Evolutionary conservation across 139 green algal species (phyloP), one percentile per base, ranked within the genome.

Genomic region (Chlorella sp.): DNA sequence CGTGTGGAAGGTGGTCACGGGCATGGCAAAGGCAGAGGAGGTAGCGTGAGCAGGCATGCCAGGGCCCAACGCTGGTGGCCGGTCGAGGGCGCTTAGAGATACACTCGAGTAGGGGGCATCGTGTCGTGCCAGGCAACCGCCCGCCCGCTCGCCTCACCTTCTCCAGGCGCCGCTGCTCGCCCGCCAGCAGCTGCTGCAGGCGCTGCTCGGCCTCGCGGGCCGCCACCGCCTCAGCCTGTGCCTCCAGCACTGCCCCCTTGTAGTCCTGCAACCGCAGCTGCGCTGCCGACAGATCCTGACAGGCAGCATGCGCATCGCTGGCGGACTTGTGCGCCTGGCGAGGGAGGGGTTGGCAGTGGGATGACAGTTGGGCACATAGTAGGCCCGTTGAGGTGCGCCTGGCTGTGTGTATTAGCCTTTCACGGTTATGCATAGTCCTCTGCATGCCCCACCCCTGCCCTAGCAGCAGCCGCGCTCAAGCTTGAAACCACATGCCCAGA

Each of bases 121-220:
- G 9, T 57, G 48, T 57, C 48, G 9, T 57, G 48, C 48, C 48
- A 57, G 48, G 48, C 48, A 9, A 9, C 64, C 64, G 64, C 64
- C 64, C 64, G 64, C 30, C 75, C 37, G 75, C 21, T 39, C 19
- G 0, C 14, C 83, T 28, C 83, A 80, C 83, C 85, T 89, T 89
- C 11, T 91, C 76, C 12, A 36, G 9, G 15, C 88, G 81, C 81
- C 76, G 69, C 82, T 81, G 57, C 82, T 91, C 88, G 28, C 39
- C 78, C 42, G 78, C 88, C 69, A 91, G 80, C 88, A 88, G 88
- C 61, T 88, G 60, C 75, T 88, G 57, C 78, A 57, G 42, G 32
- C 78, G 39, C 30, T 76, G 83, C 79, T 92, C 66, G 19, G 83
- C 68, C 71, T 92, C 83, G 16, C 81, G 60, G n/a, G 89, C 89